Evolutionary conservation across 2,329 filamentous ascomycete genomes (phyloP), one percentile per base, ranked within the genome.

Genomic region (Apiospora arundinis): DNA sequence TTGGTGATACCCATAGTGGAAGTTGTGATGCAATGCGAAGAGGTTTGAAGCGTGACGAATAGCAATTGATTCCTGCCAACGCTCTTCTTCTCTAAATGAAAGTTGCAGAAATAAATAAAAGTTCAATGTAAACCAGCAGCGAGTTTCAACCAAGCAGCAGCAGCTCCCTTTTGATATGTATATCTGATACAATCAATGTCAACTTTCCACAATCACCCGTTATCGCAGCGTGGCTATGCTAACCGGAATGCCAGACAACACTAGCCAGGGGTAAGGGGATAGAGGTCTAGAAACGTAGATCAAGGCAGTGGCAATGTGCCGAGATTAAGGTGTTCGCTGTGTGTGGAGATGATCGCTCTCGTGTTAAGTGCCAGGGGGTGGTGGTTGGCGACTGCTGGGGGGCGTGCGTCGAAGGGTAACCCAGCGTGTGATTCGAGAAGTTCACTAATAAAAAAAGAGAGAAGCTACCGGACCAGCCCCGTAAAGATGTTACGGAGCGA

Each of bases 1-100:
- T 97, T 97, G 83, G 85, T 87, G 78, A 90, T 85, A 77, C 86
- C 84, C 88, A 89, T 90, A 70, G 82, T 75, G 42, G 7, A 11
- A 40, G 40, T 65, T 23, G 2, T n/a, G 65, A 18, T 11, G 45
- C 6, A 40, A 18, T 11, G 45, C 6, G 45, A 23, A 18, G 65
- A 28, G 4, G 9, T 40, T 12, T n/a, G 8, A 40, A n/a, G 18
- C 28, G 56, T 32, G 25, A 40, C 56, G 56, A 63, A 63, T 63
- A 63, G n/a, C 56, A 40, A 63, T 40, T 40, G 56, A n/a, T n/a
- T n/a, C 4, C 28, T 1, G 56, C 56, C 56, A 40, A n/a, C 65
- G 40, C 40, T 45, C 65, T 67, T 40, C 37, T 25, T 67, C 65
- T 67, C n/a, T 46, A 18, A 21, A 52, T 18, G 9, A n/a, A 40